Evolutionary conservation across 2,329 filamentous ascomycete genomes (phyloP), one percentile per base, ranked within the genome.

Genomic region (Aspergillus puulaauensis): DNA sequence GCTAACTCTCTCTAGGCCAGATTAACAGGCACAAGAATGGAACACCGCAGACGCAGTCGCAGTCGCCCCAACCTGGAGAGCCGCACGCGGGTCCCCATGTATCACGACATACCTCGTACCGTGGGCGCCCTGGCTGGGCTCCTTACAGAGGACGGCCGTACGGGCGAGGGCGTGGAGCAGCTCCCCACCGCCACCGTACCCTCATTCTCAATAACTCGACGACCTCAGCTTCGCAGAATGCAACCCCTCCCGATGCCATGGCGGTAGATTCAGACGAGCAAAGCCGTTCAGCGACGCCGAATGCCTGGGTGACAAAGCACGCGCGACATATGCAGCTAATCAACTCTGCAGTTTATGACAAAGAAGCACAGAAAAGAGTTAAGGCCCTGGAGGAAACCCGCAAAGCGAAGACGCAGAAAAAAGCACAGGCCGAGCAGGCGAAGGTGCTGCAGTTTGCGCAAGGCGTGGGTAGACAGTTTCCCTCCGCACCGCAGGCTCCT

Each of bases 321-420:
- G 90, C 90, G 71, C 88, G 89, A 50, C 90, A 93, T 70, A 84
- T 90, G 70, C 90, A 96, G 72, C 79, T 96, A 41, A 95, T 96
- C 74, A 96, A 93, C 70, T 85, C 88, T 19, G 84, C 85, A 15
- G 84, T 93, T 1, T 95, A 89, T 71, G 87, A 92, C 62, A 88
- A 90, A 71, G 87, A 91, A 59, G 81, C 83, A 11, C 84, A 90
- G 69, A 83, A 83, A 31, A 84, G 90, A 45, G 79, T 84, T 9
- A 88, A 86, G 68, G 89, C 88, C 11, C 89, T 93, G 44, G 88
- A 91, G 63, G 84, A 90, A 66, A 90, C 86, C 2, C 80, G 84
- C 39, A 75, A 70, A 55, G 58, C 69, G 6, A 77, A 72, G 55
- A 66, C 67, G 21, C 68, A 72, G 45, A 88, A 91, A 72, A 88